Evolutionary conservation across 139 green algal genomes (phyloP).

Genomic region (Spirogloea muscicola): DNA sequence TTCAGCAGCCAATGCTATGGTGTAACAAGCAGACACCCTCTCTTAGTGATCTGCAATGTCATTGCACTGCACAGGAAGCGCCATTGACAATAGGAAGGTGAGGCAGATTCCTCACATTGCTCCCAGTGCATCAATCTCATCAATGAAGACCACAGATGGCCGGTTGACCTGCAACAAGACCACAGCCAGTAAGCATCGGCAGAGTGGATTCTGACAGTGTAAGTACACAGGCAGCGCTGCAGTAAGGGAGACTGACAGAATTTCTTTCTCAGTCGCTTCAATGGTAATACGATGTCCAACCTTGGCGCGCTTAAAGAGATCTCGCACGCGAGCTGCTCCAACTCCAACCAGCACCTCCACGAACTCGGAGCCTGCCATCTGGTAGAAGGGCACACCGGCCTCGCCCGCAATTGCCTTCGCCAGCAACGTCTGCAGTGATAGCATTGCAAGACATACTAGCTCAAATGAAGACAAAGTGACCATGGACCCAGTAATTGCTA

Average conservation of each 20-base stretch:
- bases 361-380: constrained; percentile 95
- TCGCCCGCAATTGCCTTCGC: constrained; percentile 80
- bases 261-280: too few species aligned
- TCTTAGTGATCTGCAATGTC: too few species aligned
- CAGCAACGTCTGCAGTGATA: constrained; percentile 28
- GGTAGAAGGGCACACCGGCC: constrained; percentile 81
- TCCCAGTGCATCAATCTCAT: constrained; percentile 94
- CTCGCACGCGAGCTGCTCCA: constrained; percentile 88
- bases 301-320: constrained; percentile 80
- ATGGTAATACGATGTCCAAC: too few species aligned
- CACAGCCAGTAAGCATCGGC: too few species aligned
- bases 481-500: too few species aligned
- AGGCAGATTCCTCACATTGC: background rate
- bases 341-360: constrained; percentile 96
- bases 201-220: too few species aligned
- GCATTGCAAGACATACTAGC: too few species aligned
- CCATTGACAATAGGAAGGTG: background rate
- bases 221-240: too few species aligned
- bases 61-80: background rate
- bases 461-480: too few species aligned
- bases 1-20: too few species aligned
- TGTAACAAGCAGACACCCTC: too few species aligned
- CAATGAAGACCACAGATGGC: constrained; percentile 94
- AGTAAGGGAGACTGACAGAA: too few species aligned
- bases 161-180: constrained; percentile 37